phyloP scores from a whole-genome alignment of 176 grass and related monocot genomes.

The Musa beccarii region DNA sequence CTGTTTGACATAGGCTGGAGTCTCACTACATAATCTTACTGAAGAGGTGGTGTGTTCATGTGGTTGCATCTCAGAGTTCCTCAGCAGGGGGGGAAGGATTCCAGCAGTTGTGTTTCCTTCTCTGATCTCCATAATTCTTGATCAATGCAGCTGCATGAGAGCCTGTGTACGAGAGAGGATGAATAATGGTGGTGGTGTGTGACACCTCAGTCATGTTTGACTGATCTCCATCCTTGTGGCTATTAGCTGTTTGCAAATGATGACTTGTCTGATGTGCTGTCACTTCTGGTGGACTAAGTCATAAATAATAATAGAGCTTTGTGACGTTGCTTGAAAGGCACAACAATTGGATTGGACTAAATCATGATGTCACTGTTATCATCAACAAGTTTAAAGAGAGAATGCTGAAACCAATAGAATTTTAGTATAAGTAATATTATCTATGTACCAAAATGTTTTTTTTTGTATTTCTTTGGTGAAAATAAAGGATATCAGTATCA shows the following conservation, averaged over 20 bases:
- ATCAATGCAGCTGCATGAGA: neutral
- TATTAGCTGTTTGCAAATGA: neutral
- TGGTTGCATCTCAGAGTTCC: constrained; percentile 14
- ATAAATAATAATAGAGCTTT: neutral
- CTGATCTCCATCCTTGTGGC: too few species aligned
- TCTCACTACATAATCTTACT: neutral
- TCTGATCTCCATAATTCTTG: neutral
- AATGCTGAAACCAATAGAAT: too few species aligned
- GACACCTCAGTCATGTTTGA: neutral
- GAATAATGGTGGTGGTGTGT: neutral
- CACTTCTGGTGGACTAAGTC: neutral
- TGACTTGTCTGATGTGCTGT: neutral
- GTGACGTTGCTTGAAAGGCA: neutral
- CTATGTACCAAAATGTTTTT: too few species aligned
- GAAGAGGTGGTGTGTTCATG: neutral
- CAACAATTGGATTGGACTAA: neutral
- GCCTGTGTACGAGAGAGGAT: neutral
- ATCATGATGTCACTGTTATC: neutral
- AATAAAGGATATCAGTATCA: too few species aligned
- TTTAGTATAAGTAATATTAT: too few species aligned
- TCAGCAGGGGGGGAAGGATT: constrained; percentile 23
- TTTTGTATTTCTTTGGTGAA: too few species aligned
- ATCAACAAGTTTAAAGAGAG: neutral
- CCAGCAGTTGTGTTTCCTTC: neutral
- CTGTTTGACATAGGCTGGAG: neutral